Evolutionary conservation across 2,329 filamentous ascomycete species (phyloP), one percentile per base, ranked within the genome.

Genomic region (Microsporum canis): DNA sequence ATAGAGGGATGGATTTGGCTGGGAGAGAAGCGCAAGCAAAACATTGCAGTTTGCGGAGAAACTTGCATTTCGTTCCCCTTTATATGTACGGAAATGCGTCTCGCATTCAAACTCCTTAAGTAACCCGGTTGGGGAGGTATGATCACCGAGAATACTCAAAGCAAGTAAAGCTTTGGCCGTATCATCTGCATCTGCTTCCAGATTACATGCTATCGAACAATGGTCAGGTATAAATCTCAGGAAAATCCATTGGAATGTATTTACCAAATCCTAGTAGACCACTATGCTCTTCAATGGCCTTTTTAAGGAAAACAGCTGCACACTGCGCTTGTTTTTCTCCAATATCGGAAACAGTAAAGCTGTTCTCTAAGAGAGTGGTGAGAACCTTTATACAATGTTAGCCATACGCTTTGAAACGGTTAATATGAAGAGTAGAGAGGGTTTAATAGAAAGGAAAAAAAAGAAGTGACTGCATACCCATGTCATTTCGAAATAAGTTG

Each of bases 11-110:
- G 55, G 53, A 39, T 71, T 63, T 7, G 63, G 60, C 5, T 64
- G 62, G 14, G 66, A 63, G 34, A 74, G 64, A 8, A 74, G 64
- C 10, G 71, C 70, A 38, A 70, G 38, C 2, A 75, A 60, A 10
- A 69, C 70, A 61, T 74, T 73, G 61, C 69, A 72, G 63, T 74
- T 74, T 1, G 71, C 71, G 2, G 66, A 71, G n/a, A 71, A 67
- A 49, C 71, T 73, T 1, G 69, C 65, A 60, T 72, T 65, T 29
- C 70, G 60, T 62, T 74, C 72, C 3, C 58, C 49, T 0, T 63
- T 57, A 56, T 73, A 74, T 1, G 71, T 73, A 10, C 62, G 63
- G 60, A 74, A 74, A 61, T 72, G 69, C 7, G 58, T 60, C 2
- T 66, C 63, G 1, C 63, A 61, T 61, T 73, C 69, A 56, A 73